These are phyloP conservation scores for Neonothopanus nambi DNA, from an alignment of 1,284 basidiomycete genomes.

Conservation along the genomic window DNA sequence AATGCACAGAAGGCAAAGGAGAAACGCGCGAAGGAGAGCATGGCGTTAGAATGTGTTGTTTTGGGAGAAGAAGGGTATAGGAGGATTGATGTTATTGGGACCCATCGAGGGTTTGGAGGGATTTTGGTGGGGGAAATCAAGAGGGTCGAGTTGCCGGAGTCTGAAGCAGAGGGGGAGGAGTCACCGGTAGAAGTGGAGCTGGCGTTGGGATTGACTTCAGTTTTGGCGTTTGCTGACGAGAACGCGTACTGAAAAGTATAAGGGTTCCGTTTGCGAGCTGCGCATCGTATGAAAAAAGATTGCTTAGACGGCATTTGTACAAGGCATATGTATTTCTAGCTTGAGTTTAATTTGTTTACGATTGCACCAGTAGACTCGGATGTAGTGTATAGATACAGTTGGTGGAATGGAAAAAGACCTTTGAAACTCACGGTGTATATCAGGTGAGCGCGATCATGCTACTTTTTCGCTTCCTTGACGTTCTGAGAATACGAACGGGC, in stretches of 20 bases:
- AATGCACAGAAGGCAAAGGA: conserved; percentile 12
- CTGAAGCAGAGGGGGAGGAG: not conserved
- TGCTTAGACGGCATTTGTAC: no score
- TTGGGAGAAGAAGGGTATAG: conserved; percentile 13
- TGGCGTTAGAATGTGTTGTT: conserved; percentile 13
- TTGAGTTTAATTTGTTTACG: no score
- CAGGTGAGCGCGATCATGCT: no score
- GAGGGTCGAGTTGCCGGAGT: not conserved
- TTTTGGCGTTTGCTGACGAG: conserved; percentile 1
- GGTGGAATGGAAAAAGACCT: no score
- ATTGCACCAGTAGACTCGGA: no score
- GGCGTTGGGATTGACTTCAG: conserved; percentile 4
- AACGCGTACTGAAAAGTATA: not conserved
- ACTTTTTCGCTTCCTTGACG: no score
- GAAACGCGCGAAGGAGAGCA: conserved; percentile 9
- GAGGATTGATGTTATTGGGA: conserved; percentile 15
- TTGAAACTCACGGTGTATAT: no score
- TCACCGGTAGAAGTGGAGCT: conserved; percentile 13
- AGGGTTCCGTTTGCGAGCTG: no score
- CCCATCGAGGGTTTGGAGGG: conserved; percentile 14
- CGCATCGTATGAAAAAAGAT: no score
- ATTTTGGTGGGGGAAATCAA: conserved; percentile 11
- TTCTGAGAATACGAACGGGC: no score
- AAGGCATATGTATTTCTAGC: no score
- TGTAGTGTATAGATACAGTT: no score